Conservation (phyloP, 1,139 yeast genomes). For the Protomyces inundatus region DNA sequence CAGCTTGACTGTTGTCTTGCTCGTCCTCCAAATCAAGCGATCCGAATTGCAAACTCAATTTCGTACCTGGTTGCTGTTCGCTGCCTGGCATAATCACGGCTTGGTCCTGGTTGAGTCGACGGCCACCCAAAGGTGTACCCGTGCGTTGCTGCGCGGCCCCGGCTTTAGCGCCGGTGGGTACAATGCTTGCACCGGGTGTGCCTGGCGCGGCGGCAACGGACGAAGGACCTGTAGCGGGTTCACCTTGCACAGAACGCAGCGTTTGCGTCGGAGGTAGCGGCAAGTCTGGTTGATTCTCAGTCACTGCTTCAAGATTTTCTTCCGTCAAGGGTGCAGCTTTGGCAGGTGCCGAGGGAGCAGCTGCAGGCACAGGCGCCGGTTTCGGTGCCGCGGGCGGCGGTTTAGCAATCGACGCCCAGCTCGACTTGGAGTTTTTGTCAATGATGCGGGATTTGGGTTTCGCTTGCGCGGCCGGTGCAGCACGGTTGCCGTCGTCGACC, state of each 20-base stretch:
- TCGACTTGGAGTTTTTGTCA: conserved; percentile 19
- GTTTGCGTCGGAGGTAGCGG: conserved; percentile 24
- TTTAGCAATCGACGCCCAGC: conserved; percentile 23
- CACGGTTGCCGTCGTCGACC: not conserved
- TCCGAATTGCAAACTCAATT: conserved; percentile 18
- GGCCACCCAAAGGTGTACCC: conserved; percentile 18
- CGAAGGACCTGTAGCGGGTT: conserved; percentile 19
- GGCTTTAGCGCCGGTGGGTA: conserved; percentile 11
- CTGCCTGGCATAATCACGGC: conserved; percentile 26
- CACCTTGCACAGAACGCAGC: conserved; percentile 18
- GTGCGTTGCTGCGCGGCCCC: conserved; percentile 7
- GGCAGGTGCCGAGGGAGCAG: not conserved
- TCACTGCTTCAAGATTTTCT: conserved; percentile 18
- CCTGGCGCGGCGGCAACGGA: conserved; percentile 10
- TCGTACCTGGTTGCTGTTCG: conserved; percentile 6
- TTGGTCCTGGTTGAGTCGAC: conserved; percentile 16
- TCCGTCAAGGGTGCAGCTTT: conserved; percentile 12
- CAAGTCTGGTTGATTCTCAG: conserved; percentile 9
- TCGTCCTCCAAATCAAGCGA: conserved; percentile 16
- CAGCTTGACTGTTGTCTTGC: not conserved
- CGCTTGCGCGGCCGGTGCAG: not conserved
- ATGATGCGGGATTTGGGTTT: conserved; percentile 22
- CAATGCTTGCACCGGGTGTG: not conserved
- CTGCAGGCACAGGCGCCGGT: not conserved
- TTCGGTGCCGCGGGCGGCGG: not conserved